Evolutionary conservation across 2,329 filamentous ascomycete species (phyloP), one percentile per base, ranked within the genome.

Genomic region (Coniochaeta hoffmannii): DNA sequence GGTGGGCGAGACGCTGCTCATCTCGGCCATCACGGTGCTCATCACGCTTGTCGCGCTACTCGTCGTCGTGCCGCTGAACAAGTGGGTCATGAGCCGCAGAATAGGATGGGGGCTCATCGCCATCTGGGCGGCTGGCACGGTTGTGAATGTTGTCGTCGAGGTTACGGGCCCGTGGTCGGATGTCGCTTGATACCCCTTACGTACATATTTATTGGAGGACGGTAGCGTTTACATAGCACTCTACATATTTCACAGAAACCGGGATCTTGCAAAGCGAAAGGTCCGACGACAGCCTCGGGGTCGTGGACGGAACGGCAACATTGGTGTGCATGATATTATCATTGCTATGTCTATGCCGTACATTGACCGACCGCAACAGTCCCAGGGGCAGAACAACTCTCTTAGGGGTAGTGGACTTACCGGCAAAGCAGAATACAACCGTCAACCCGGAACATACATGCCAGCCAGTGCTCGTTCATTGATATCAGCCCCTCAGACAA

Each of bases 1-100:
- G 60, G 87, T 99, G 55, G 90, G 86, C 57, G 89, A 87, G 26
- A 95, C 92, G 3, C 73, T 99, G 59, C 78, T 97, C 64, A 86
- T 99, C 36, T 93, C 87, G 53, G 89, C 90, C 1, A 79, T 89
- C n/a, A 93, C 90, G 1, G 75, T 99, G 60, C 74, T 99, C 22
- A 66, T 91, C 28, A 97, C 90, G 1, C 76, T 99, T 17, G 71
- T 92, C 4, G 84, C 87, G 2, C 72, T 99, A 61, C 75, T 99
- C 58, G 78, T 96, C 28, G 78, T 85, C 1, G 90, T 99, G 54
- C 94, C 94, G 5, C 67, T 87, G 74, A 96, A 94, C 70, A 83
- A 85, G 60, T 97, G 92, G 92, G 76, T 87, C 38, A 86, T 97
- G 82, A 91, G 85, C 66, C 81, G 86, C 54, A 86, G 79, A 69